Conservation (phyloP, 2,329 filamentous ascomycete genomes). For the Botryosphaeria agaves region DNA sequence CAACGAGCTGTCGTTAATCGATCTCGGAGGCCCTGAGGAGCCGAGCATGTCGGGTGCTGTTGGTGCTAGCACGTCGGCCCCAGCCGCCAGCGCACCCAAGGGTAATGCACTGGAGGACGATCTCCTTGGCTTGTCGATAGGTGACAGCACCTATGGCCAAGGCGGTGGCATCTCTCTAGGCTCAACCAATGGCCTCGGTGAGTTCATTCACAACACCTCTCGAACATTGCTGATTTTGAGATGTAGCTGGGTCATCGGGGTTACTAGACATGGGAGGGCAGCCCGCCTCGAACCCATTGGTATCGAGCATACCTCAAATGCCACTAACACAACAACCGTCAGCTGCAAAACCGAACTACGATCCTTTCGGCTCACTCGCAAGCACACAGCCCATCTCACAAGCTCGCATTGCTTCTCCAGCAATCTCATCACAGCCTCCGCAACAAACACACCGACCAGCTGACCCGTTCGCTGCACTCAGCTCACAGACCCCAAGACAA, state of each 20-base stretch:
- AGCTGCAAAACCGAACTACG: slow-evolving; percentile 31
- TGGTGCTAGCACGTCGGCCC: slow-evolving; percentile 16
- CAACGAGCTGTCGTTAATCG: slow-evolving; percentile 81
- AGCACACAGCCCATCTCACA: slow-evolving; percentile 29
- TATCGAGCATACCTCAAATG: slow-evolving; percentile 5
- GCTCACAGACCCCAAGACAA: slow-evolving; percentile 33
- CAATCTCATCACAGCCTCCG: slow-evolving; percentile 15
- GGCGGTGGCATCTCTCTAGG: slow-evolving; percentile 74
- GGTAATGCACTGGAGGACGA: slow-evolving; percentile 70
- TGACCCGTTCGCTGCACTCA: slow-evolving; percentile 44
- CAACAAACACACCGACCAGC: slow-evolving; percentile 21
- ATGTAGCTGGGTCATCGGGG: too few relatives aligned
- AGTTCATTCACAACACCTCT: background rate
- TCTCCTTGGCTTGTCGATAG: slow-evolving; percentile 69
- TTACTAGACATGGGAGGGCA: too few relatives aligned
- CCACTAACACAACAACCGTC: slow-evolving; percentile 19
- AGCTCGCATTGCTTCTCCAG: slow-evolving; percentile 29
- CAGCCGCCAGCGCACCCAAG: slow-evolving; percentile 25
- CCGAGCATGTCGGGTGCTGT: slow-evolving; percentile 21
- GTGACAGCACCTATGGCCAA: slow-evolving; percentile 49
- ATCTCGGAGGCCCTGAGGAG: slow-evolving; percentile 58
- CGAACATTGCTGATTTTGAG: too few relatives aligned
- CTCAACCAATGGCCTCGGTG: slow-evolving; percentile 14
- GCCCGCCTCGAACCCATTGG: background rate
- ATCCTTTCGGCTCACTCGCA: slow-evolving; percentile 37